Conservation (phyloP, 192 early-diverging fungal genomes). For the Backusella liffmaniae region DNA sequence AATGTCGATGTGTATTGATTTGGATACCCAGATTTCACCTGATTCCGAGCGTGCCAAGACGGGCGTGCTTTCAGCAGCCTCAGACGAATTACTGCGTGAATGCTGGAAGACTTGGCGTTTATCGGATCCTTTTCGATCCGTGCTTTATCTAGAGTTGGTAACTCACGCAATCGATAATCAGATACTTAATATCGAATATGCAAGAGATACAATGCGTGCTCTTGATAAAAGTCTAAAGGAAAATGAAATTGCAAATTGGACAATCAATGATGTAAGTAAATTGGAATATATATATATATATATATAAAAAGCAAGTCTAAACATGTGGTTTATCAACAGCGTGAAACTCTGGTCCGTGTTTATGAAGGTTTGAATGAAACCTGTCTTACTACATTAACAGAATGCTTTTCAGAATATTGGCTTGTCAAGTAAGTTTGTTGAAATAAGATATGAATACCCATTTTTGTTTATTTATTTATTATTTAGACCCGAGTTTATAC, state of each 20-base stretch:
- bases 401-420: slow-evolving; percentile 34
- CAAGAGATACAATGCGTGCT: slow-evolving; percentile 35
- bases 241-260: slow-evolving; percentile 47
- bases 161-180: slow-evolving; percentile 44
- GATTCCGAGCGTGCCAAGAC: slow-evolving; percentile 39
- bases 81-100: slow-evolving; percentile 62
- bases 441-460: background rate
- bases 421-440: slow-evolving; percentile 19
- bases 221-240: slow-evolving; percentile 48
- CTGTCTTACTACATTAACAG: slow-evolving; percentile 24
- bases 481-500: slow-evolving; percentile 28
- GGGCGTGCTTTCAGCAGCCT: slow-evolving; percentile 49
- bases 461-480: background rate
- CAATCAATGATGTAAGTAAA: slow-evolving; percentile 52
- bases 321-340: slow-evolving; percentile 19
- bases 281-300: background rate
- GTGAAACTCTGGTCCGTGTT: slow-evolving; percentile 42
- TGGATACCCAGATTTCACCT: slow-evolving; percentile 43
- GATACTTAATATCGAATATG: slow-evolving; percentile 32
- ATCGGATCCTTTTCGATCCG: slow-evolving; percentile 49
- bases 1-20: slow-evolving; percentile 62
- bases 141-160: slow-evolving; percentile 49
- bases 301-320: background rate
- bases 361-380: slow-evolving; percentile 49
- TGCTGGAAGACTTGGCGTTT: slow-evolving; percentile 69